phyloP scores from a whole-genome alignment of 768 basidiomycete genomes.

The Leucogyrophana mollusca region DNA sequence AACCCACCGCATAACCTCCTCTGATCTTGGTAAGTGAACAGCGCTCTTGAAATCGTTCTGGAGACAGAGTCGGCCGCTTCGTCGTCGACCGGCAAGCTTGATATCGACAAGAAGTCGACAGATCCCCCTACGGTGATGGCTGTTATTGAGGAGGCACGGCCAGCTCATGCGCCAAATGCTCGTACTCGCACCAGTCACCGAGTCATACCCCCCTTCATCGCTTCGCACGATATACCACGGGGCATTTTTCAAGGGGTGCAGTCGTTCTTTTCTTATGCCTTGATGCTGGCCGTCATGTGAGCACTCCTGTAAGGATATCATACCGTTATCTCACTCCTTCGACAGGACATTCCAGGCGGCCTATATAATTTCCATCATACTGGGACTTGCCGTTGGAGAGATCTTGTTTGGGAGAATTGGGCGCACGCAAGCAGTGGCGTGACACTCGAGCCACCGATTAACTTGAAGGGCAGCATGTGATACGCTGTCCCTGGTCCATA shows the following conservation, averaged over 20 bases:
- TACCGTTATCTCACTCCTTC: slow-evolving; percentile 10
- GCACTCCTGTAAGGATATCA: slow-evolving; percentile 21
- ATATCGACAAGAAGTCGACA: neutral
- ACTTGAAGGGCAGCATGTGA: neutral
- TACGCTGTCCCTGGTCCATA: slow-evolving; percentile 1
- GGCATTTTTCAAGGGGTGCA: slow-evolving; percentile 67
- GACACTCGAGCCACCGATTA: too few relatives aligned
- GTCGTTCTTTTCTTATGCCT: slow-evolving; percentile 56
- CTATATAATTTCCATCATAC: slow-evolving; percentile 69
- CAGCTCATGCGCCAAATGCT: neutral
- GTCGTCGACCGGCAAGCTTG: neutral
- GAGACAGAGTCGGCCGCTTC: slow-evolving; percentile 2
- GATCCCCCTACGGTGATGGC: slow-evolving; percentile 2
- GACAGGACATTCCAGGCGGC: slow-evolving; percentile 81
- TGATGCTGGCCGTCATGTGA: slow-evolving; percentile 86
- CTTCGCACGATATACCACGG: slow-evolving; percentile 66
- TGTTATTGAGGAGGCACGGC: slow-evolving; percentile 8
- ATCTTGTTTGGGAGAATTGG: slow-evolving; percentile 62
- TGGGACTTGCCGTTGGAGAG: slow-evolving; percentile 77
- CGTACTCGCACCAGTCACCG: slow-evolving; percentile 30
- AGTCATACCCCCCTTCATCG: slow-evolving; percentile 59
- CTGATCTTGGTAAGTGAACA: slow-evolving; percentile 7
- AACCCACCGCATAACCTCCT: neutral
- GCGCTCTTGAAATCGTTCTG: slow-evolving; percentile 9
- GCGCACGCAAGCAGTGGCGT: slow-evolving; percentile 8